Evolutionary conservation across 2,329 filamentous ascomycete genomes (phyloP), one percentile per base, ranked within the genome.

Genomic region (Phialophora macrospora): DNA sequence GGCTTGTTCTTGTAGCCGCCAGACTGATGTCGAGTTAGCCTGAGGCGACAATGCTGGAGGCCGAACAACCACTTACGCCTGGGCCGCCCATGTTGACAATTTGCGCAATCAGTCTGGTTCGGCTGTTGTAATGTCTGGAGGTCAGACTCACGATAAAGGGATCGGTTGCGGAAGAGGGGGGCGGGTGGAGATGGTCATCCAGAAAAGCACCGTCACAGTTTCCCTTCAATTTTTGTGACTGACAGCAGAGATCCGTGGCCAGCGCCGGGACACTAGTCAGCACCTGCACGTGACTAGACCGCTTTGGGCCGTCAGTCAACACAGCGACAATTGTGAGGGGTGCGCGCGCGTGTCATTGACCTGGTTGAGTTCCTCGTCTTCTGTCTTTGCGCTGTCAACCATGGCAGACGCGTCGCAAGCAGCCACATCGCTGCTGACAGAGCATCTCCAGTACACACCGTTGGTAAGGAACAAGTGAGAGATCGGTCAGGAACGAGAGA

Each of bases 381-480:
- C 22, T 28, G 8, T 20, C 22, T 30, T 30, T n/a, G 38, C 22
- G 38, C 34, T n/a, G 34, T n/a, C 59, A 32, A 24, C 30, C 12
- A 73, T 72, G 71, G 63, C 59, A 28, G 72, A 72, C 56, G 59
- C 65, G 4, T 70, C 69, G 41, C 71, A 72, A 60, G 77, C 76
- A 60, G 79, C 79, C 5, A 81, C 77, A 44, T 83, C 87, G 71
- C 86, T 98, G 72, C 84, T 98, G 68, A 97, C 95, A 1, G 95
- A 98, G 83, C 95, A 99, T 76, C 91, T 99, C 74, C 91, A 92
- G 70, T 97, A 97, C 74, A 94, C 95, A 1, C 95, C 94, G 30
- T 87, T 97, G 71, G 93, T 96, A 80, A 75, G 90, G 28, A 17
- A 44, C 7, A n/a, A n/a, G 38, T n/a, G 7, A 44, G 17, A 44